Conservation (phyloP, 1,284 basidiomycete species). For the Anthracocystis setariae region DNA sequence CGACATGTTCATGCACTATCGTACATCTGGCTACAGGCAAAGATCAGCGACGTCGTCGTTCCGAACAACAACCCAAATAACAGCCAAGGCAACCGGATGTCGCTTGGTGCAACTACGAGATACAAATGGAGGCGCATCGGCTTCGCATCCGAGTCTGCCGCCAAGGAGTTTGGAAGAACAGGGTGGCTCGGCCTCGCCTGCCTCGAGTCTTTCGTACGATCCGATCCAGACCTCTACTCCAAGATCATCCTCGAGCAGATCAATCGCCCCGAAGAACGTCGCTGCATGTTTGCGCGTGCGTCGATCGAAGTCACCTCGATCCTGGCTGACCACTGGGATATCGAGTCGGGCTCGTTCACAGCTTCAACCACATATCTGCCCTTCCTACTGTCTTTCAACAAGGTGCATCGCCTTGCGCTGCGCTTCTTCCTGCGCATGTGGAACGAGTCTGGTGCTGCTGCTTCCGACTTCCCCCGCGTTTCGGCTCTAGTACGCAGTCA, state of each 20-base stretch:
- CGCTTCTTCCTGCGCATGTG: slow-evolving; percentile 94
- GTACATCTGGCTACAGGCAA: slow-evolving; percentile 62
- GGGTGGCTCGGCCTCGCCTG: slow-evolving; percentile 78
- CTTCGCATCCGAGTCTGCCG: slow-evolving; percentile 80
- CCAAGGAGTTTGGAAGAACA: slow-evolving; percentile 82
- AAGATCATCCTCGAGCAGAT: slow-evolving; percentile 88
- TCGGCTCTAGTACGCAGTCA: slow-evolving; percentile 86
- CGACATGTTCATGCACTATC: slow-evolving; percentile 59
- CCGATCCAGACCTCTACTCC: slow-evolving; percentile 81
- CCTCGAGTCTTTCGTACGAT: slow-evolving; percentile 77
- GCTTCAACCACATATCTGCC: slow-evolving; percentile 86
- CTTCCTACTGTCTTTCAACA: slow-evolving; percentile 85
- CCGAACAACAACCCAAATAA: slow-evolving; percentile 71
- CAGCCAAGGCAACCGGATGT: slow-evolving; percentile 67
- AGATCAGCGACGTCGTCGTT: slow-evolving; percentile 70
- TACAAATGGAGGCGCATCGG: slow-evolving; percentile 82
- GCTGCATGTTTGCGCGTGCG: slow-evolving; percentile 86
- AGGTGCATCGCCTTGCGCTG: slow-evolving; percentile 81
- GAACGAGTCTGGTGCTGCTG: slow-evolving; percentile 86
- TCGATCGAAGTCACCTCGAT: slow-evolving; percentile 85
- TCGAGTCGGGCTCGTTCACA: slow-evolving; percentile 72
- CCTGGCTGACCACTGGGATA: slow-evolving; percentile 59
- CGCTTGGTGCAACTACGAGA: slow-evolving; percentile 68
- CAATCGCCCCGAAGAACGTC: slow-evolving; percentile 78
- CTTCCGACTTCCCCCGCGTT: slow-evolving; percentile 76